A percentile compares a stretch with the other conserved stretches of the same genome.
phyloP scores from a whole-genome alignment of 495 filamentous ascomycete genomes.

The Podospora australis region DNA sequence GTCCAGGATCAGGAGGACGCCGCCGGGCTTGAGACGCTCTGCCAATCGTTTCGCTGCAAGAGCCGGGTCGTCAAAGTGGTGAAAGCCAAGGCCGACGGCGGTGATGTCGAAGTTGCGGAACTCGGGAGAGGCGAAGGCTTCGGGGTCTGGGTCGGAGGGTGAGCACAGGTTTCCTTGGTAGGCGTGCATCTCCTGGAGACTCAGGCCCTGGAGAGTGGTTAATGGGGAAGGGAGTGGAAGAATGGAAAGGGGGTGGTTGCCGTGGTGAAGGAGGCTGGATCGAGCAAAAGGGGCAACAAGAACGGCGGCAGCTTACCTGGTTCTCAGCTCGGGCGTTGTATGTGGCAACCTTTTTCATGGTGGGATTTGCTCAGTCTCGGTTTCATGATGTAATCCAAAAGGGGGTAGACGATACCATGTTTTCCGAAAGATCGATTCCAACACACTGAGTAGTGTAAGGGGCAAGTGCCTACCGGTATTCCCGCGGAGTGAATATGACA shows the following conservation, averaged over 20 bases:
- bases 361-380: no score
- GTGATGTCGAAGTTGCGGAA: conserved; percentile 58
- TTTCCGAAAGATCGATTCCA: conserved; percentile 62
- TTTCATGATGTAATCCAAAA: background rate
- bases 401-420: conserved; percentile 40
- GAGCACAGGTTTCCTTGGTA: conserved; percentile 52
- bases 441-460: conserved; percentile 54
- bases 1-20: conserved; percentile 60
- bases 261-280: background rate
- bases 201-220: conserved; percentile 34
- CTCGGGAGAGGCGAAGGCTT: conserved; percentile 38
- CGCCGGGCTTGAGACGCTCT: conserved; percentile 54
- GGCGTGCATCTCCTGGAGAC: conserved; percentile 47
- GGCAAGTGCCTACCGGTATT: conserved; percentile 42
- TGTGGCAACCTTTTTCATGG: conserved; percentile 33
- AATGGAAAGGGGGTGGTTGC: background rate
- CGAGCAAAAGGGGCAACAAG: background rate
- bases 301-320: conserved; percentile 27
- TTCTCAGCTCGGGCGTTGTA: conserved; percentile 48
- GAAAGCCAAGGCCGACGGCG: conserved; percentile 59
- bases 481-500: conserved; percentile 13
- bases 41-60: conserved; percentile 50
- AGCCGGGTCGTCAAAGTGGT: conserved; percentile 63
- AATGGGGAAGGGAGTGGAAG: background rate
- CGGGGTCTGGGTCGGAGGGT: conserved; percentile 29